phyloP scores from a whole-genome alignment of 192 early-diverging fungal genomes.

The Podila clonocystis region DNA sequence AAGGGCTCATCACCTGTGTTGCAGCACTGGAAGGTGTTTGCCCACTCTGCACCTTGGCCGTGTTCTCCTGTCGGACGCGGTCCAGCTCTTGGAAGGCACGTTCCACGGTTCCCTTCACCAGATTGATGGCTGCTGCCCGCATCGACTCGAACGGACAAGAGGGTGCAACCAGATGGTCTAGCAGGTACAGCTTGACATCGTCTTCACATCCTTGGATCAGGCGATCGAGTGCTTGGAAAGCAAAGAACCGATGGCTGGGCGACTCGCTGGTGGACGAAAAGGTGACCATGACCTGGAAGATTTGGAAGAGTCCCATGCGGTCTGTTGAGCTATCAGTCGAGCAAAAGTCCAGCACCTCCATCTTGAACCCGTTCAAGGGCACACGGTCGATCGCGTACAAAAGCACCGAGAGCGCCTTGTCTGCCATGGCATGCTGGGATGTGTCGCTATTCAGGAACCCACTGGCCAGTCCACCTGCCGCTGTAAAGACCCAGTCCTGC shows the following conservation, averaged over 20 bases:
- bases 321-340: slow-evolving; percentile 25
- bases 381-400: slow-evolving; percentile 40
- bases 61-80: slow-evolving; percentile 6
- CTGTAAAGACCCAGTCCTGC: slow-evolving; percentile 39
- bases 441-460: slow-evolving; percentile 34
- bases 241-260: slow-evolving; percentile 51
- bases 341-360: slow-evolving; percentile 32
- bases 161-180: slow-evolving; percentile 49
- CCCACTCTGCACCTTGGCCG: slow-evolving; percentile 11
- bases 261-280: slow-evolving; percentile 55
- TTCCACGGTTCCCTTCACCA: slow-evolving; percentile 57
- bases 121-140: slow-evolving; percentile 55
- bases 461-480: slow-evolving; percentile 37
- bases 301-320: slow-evolving; percentile 37
- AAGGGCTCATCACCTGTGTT: slow-evolving; percentile 28
- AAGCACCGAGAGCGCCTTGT: slow-evolving; percentile 35
- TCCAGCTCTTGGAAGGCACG: slow-evolving; percentile 34
- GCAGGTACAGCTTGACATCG: slow-evolving; percentile 50
- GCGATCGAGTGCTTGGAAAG: slow-evolving; percentile 47
- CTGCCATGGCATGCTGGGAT: slow-evolving; percentile 35
- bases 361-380: slow-evolving; percentile 25
- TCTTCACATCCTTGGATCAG: slow-evolving; percentile 50
- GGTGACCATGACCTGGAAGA: slow-evolving; percentile 49
- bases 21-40: not conserved
- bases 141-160: slow-evolving; percentile 59